Base-by-base conservation (phyloP, 2,329 filamentous ascomycete species). In the Colletotrichum gigasporum region DNA sequence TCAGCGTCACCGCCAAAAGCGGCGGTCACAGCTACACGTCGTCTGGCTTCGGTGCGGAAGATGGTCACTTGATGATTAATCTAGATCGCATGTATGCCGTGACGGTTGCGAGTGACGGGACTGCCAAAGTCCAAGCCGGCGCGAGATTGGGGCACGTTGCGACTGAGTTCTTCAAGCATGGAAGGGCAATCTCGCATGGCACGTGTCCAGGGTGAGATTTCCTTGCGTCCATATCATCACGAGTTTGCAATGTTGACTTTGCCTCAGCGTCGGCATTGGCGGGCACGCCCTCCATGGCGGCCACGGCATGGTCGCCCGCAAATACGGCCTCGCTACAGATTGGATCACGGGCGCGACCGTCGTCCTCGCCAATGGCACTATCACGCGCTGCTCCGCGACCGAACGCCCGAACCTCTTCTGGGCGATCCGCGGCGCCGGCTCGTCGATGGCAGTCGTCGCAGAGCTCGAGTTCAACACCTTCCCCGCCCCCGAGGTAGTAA, bases 1-100 rank as follows among this genome's bases (percentile, higher is more conserved):
- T 83, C 62, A 82, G 82, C 69, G 80, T 84, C 9, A 82, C 80
- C 51, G 79, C 83, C n/a, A 82, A 82, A 68, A 79, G 80, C 54
- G 83, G 83, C 35, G 83, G 83, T 2, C 84, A 86, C 71, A 83
- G 79, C 4, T 86, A 85, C 66, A 82, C 79, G 0, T 81, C 79
- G 0, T 81, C 79, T 60, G 80, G 80, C 7, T 77, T 82, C 1
- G 82, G 82, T 37, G 82, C 82, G 7, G 77, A 82, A 68, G 76
- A 85, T 58, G 83, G 82, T 2, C 77, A 79, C 35, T 71, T 85
- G 69, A 76, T 82, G 12, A 78, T 86, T 34, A 79, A 83, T 66
- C 75, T 86, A 48, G 74, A 81, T 65, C 71, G 76, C n/a, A 77
- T 85, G 67, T 78, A 82, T 62, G 73, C 75, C 18, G 76, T 85